Percentiles rank a stretch among this genome's conserved stretches.
Conservation (phyloP, 805 yeast species). For the Suhomyces kilbournensis region DNA sequence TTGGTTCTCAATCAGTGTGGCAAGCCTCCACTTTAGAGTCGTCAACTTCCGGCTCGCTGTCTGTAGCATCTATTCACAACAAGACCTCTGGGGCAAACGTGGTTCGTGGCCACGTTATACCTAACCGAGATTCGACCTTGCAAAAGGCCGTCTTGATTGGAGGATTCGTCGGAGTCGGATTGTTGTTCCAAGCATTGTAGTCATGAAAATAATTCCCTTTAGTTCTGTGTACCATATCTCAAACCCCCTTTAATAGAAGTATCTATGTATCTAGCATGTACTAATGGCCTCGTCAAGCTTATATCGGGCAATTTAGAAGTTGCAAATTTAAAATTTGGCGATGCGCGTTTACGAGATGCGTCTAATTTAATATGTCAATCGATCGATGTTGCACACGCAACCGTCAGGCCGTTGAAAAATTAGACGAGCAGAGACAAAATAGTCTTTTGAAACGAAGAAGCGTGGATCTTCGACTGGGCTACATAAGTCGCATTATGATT, state of each 20-base stretch:
- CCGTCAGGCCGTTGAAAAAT: not conserved
- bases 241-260: not conserved
- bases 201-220: not conserved
- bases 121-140: conserved; percentile 13
- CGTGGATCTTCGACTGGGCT: no score
- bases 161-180: conserved; percentile 14
- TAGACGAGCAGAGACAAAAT: not conserved
- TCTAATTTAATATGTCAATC: not conserved
- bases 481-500: no score
- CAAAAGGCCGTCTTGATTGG: conserved; percentile 16
- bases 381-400: not conserved
- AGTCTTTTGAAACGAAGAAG: not conserved
- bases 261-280: not conserved
- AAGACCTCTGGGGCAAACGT: conserved; percentile 19
- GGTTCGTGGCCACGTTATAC: conserved; percentile 6
- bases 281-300: not conserved
- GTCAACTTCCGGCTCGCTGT: conserved; percentile 2
- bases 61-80: conserved; percentile 14
- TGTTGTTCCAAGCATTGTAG: conserved; percentile 10
- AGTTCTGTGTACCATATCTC: conserved; percentile 2
- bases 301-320: not conserved
- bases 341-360: not conserved
- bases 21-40: conserved; percentile 7
- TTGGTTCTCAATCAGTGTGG: conserved; percentile 40
- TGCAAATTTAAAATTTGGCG: not conserved